phyloP scores from a whole-genome alignment of 139 green algal genomes.

The Raphidocelis subcapitata region DNA sequence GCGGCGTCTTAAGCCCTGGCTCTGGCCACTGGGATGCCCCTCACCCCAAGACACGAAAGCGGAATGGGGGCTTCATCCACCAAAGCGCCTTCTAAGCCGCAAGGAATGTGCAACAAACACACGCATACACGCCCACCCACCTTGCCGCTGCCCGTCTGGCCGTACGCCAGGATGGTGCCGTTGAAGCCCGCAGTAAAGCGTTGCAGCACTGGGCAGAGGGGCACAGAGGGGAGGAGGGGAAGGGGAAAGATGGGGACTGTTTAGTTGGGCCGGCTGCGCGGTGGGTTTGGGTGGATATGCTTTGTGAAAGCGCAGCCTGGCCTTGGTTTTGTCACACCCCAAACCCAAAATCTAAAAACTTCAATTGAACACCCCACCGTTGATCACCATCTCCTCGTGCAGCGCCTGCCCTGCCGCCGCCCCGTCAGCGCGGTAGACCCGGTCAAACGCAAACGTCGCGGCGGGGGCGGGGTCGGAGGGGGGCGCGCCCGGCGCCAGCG shows the following conservation, averaged over 20 bases:
- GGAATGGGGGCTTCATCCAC: too few relatives aligned
- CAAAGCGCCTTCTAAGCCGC: constrained; percentile 6
- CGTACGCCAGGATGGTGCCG: constrained; percentile 28
- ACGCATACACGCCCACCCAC: too few relatives aligned
- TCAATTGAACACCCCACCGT: too few relatives aligned
- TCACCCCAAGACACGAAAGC: too few relatives aligned
- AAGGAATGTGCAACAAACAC: neutral
- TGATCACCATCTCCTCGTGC: neutral
- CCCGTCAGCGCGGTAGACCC: constrained; percentile 7
- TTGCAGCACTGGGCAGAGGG: constrained; percentile 28
- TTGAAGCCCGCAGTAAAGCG: constrained; percentile 44
- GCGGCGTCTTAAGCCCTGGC: too few relatives aligned
- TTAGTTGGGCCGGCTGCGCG: neutral
- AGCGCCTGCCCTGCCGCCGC: neutral
- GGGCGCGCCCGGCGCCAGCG: too few relatives aligned
- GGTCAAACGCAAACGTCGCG: constrained; percentile 40
- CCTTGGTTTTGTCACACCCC: neutral
- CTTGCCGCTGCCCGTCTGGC: constrained; percentile 7
- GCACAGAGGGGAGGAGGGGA: too few relatives aligned
- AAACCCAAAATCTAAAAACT: too few relatives aligned
- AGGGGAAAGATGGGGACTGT: too few relatives aligned
- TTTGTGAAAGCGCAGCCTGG: neutral
- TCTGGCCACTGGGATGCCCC: too few relatives aligned
- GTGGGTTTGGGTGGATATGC: neutral
- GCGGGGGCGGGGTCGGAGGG: too few relatives aligned